Evolutionary conservation across 148 eudicot species (phyloP), one percentile per base, ranked within the genome.

Genomic region (Vaccinium corymbosum): DNA sequence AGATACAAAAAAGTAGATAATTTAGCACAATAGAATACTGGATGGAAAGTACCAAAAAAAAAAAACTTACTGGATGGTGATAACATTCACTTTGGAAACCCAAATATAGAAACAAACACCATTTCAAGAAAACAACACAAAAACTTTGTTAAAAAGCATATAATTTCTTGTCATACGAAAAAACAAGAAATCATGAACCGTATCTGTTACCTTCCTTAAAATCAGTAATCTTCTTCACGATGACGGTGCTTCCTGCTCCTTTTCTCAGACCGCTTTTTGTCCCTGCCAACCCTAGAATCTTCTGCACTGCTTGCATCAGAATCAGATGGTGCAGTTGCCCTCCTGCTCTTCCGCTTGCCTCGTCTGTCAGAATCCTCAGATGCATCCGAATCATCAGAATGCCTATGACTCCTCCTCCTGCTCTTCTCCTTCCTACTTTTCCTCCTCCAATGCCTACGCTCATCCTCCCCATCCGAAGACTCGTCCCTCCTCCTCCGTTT

Each of bases 351-450:
- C 83, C 90, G 89, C 91, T 89, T 93, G 68, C 87, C 90, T 16
- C 87, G 70, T 78, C 83, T 82, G 20, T 82, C 87, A 82, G 91
- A 90, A 11, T 90, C 94, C 71, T 86, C 90, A 83, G 92, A 89
- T 51, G 85, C 90, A 85, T 89, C 90, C 1, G 92, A 89, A 81
- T 88, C 92, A 76, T 91, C 92, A 5, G 92, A 88, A 35, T 91
- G 89, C 56, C 93, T 76, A 82, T 94, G 95, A 85, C 97, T 94
- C 84, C 95, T 90, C 87, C 98, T 91, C 83, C 92, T 89, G 84
- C 89, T 87, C 91, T 88, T 94, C 85, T 92, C 94, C 89, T 88
- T 92, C 91, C 92, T 93, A 85, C 93, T 90, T 83, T 89, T 93
- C 86, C 94, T 90, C 88, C 80, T 89, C 85, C 89, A 81, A 70